Percentiles rank a stretch among this genome's conserved stretches.
These are phyloP conservation scores for Botryosphaeria dothidea DNA, from an alignment of 2,329 filamentous ascomycete species.

Conservation along the genomic window DNA sequence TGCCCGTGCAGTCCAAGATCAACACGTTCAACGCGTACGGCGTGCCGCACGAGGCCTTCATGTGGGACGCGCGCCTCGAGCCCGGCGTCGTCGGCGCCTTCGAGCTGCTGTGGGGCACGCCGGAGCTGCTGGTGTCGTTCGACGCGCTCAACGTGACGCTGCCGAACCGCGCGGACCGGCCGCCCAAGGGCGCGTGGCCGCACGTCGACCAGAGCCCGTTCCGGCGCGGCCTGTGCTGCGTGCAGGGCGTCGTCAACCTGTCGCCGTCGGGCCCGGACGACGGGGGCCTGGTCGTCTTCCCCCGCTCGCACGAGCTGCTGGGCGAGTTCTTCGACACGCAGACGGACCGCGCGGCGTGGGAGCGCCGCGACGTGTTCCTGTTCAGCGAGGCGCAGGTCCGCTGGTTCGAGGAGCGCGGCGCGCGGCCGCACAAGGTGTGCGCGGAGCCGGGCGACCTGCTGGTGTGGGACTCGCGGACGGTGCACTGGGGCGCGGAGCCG, in stretches of 20 bases:
- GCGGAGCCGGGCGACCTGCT: slow-evolving; percentile 48
- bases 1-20: slow-evolving; percentile 36
- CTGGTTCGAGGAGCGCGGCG: slow-evolving; percentile 45
- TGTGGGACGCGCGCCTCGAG: slow-evolving; percentile 43
- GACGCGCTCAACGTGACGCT: slow-evolving; percentile 43
- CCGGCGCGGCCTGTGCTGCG: slow-evolving; percentile 51
- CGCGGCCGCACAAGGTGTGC: slow-evolving; percentile 41
- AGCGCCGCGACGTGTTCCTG: slow-evolving; percentile 24
- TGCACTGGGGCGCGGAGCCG: slow-evolving; percentile 18
- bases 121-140: slow-evolving; percentile 40
- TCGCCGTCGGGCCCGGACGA: slow-evolving; percentile 38
- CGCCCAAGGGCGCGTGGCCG: slow-evolving; percentile 35
- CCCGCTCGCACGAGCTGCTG: slow-evolving; percentile 32
- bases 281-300: slow-evolving; percentile 39
- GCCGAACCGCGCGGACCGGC: slow-evolving; percentile 33
- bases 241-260: slow-evolving; percentile 54
- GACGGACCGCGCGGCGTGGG: slow-evolving; percentile 36
- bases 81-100: slow-evolving; percentile 41
- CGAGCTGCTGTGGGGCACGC: slow-evolving; percentile 37
- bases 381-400: slow-evolving; percentile 36
- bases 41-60: slow-evolving; percentile 42
- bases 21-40: slow-evolving; percentile 35
- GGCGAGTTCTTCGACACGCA: slow-evolving; percentile 35
- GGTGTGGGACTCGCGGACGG: slow-evolving; percentile 49
- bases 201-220: slow-evolving; percentile 33